These are phyloP conservation scores for Dactylellina parvicollis DNA, from an alignment of 2,329 filamentous ascomycete species.

Conservation along the genomic window DNA sequence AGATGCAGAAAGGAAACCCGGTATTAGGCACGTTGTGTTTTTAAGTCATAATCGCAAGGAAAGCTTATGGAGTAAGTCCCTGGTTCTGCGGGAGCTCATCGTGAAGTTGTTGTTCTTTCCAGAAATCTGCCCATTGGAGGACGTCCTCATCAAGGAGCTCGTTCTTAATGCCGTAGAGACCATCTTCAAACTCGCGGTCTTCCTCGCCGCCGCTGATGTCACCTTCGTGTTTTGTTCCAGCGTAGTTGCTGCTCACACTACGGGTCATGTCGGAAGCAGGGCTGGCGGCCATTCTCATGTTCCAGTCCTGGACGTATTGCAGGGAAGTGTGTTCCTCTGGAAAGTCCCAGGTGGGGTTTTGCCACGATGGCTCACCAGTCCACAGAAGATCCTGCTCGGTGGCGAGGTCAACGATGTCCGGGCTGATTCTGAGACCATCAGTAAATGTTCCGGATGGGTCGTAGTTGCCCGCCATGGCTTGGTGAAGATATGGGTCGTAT, in stretches of 20 bases:
- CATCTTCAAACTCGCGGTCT: constrained; percentile 53
- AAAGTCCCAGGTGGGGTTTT: constrained; percentile 46
- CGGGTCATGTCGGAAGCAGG: constrained; percentile 52
- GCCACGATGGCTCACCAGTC: constrained; percentile 51
- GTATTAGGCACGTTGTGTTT: constrained; percentile 43
- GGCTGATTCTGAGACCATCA: constrained; percentile 52
- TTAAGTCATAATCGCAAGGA: constrained; percentile 6
- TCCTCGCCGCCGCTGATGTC: constrained; percentile 52
- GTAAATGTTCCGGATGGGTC: constrained; percentile 45
- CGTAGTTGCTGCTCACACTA: constrained; percentile 52
- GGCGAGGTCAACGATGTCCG: constrained; percentile 52
- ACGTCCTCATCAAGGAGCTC: constrained; percentile 53
- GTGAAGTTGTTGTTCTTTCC: constrained; percentile 50
- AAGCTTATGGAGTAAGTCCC: constrained; percentile 48
- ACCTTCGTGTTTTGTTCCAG: constrained; percentile 44
- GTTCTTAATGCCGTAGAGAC: constrained; percentile 52
- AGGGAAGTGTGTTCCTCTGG: constrained; percentile 51
- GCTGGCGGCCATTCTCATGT: constrained; percentile 51
- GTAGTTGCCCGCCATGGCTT: constrained; percentile 49
- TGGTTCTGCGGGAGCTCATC: constrained; percentile 52
- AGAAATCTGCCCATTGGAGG: constrained; percentile 52
- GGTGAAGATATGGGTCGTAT: constrained; percentile 50
- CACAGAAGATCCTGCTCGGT: constrained; percentile 53
- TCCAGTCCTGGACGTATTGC: constrained; percentile 52
- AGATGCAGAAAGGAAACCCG: constrained; percentile 43